Evolutionary conservation across 495 filamentous ascomycete genomes (phyloP).

Genomic region (Hypomontagnella monticulosa): DNA sequence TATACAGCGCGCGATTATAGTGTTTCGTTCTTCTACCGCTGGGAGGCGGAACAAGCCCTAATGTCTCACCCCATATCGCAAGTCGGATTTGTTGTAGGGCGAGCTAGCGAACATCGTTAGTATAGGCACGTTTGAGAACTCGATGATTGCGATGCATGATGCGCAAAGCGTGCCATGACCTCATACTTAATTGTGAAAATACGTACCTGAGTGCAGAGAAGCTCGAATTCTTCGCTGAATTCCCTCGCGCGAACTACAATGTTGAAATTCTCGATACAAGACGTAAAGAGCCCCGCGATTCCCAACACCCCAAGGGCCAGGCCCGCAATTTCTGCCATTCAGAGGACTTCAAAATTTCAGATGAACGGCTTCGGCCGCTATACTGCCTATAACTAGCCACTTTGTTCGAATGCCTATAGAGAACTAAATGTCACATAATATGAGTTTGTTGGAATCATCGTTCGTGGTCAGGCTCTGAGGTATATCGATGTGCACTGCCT

Average conservation of each 20-base stretch:
- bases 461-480: too few species aligned
- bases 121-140: too few species aligned
- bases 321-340: neutral
- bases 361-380: too few species aligned
- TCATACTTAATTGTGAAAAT: neutral
- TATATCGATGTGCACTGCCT: too few species aligned
- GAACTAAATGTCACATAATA: too few species aligned
- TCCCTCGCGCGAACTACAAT: constrained; percentile 10
- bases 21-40: neutral
- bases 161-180: too few species aligned
- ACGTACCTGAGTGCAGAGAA: constrained; percentile 5
- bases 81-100: constrained; percentile 7
- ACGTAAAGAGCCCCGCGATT: constrained; percentile 2
- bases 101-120: neutral
- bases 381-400: too few species aligned
- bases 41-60: constrained; percentile 1
- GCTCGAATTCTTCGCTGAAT: constrained; percentile 10
- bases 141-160: too few species aligned
- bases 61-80: constrained; percentile 8
- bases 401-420: too few species aligned
- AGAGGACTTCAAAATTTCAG: too few species aligned
- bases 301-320: constrained; percentile 1
- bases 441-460: too few species aligned
- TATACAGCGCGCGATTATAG: constrained; percentile 2
- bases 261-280: constrained; percentile 11